Base-by-base conservation (phyloP, 1,284 basidiomycete species). In the Apiotrichum sp. region DNA sequence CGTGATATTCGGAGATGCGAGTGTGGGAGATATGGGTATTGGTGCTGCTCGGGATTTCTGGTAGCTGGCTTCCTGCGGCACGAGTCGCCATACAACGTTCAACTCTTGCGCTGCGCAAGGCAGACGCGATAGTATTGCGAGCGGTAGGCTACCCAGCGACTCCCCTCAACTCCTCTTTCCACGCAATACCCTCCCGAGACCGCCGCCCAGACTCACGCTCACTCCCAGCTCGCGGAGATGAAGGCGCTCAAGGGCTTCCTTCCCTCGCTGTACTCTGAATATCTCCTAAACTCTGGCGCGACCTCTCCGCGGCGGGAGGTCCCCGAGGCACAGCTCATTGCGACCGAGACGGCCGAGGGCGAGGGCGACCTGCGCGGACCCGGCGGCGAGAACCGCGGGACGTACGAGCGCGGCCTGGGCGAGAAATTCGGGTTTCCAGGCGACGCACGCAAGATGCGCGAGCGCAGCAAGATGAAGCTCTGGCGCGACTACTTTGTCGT, bases 401-500 rank as follows among this genome's bases (percentile, higher is more conserved):
- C 62, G 3, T 93, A 90, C 69, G 86, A 89, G 49, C 86, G 88
- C 14, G 93, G 93, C 3, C 79, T 97, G 1, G 93, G 93, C 2
- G 78, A 93, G 56, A 84, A 80, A 56, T 95, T 90, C 76, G 93
- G 88, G 71, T 96, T 92, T 68, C 93, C 93, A 1, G 93, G 92
- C 52, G 93, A 96, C 74, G 84, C 92, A 8, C 90, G 89, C 77
- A 95, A 93, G 86, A 80, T 97, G 61, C 84, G 95, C 35, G 96
- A 99, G 77, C 89, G 91, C 55, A 96, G 91, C 43, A 99, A 99
- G 77, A 86, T 96, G 67, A 98, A 96, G 74, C 82, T 98, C 11
- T 99, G 96, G 96, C 87, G 86, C 22, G 84, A 86, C 55, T 98
- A 98, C 74, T 81, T 95, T 40, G 80, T 82, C 66, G 74, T 73